Evolutionary conservation across 768 basidiomycete genomes (phyloP), one percentile per base, ranked within the genome.

Genomic region (Pluteus cervinus): DNA sequence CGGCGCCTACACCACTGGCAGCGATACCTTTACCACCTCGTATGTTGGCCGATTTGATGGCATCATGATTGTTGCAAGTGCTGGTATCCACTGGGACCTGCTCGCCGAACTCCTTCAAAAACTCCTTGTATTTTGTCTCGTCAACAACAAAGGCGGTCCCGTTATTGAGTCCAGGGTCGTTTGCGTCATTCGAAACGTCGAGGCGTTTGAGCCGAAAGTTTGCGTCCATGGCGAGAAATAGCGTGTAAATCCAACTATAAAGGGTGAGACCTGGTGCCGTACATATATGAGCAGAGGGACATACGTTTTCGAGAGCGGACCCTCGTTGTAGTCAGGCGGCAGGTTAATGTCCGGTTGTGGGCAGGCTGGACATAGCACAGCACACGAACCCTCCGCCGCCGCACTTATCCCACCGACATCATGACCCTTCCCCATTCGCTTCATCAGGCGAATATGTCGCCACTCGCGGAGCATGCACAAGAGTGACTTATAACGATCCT

Each of bases 131-230:
- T 0, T 36, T 26, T 7, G 18, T 24, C 7, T 37, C 23, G n/a
- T 42, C 39, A 9, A 53, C 42, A 28, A 53, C 43, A 40, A 51
- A 56, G 2, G 47, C 46, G 47, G 49, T 44, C 0, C 52, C 52
- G 4, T 32, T 24, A 3, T 43, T 44, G 0, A 56, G 47, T 15
- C 33, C 37, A 10, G 45, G 44, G 32, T 52, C 53, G 17, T 32
- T 37, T 15, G n/a, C 5, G 10, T 42, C 50, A n/a, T 43, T 59
- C 28, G 42, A 41, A 1, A 50, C 31, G 7, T 41, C n/a, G 12
- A 37, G 25, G 7, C 44, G 26, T 24, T 44, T 48, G 4, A 51
- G 38, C 9, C 44, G 49, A 24, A 52, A 52, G 28, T 46, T 46
- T 1, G 51, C 50, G 37, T 54, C 51, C 4, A 52, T 8, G 0